Percentiles rank a stretch among this genome's conserved stretches.
Conservation (phyloP, 2,329 filamentous ascomycete species). For the Aspergillus versicolor region DNA sequence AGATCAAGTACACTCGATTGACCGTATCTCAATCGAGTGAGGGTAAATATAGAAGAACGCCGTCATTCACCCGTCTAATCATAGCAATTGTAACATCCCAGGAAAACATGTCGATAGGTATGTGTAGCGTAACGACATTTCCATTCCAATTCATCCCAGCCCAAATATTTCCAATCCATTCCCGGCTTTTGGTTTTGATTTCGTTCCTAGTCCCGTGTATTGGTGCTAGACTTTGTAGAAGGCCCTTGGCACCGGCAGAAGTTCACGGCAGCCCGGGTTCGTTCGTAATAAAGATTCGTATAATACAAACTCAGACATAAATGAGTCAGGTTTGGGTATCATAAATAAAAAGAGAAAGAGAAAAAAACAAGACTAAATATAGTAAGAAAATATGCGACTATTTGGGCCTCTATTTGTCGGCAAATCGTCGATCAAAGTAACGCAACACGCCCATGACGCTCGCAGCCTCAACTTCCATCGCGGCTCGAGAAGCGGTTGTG, state of each 20-base stretch:
- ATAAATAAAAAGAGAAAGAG: constrained; percentile 15
- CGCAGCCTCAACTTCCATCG: constrained; percentile 77
- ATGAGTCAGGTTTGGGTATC: constrained; percentile 28
- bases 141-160: background rate
- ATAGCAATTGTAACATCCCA: constrained; percentile 4
- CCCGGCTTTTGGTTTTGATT: background rate
- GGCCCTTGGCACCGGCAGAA: background rate
- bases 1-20: background rate
- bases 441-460: constrained; percentile 85
- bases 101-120: background rate
- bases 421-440: constrained; percentile 74
- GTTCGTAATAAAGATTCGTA: constrained; percentile 12
- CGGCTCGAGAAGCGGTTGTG: constrained; percentile 40
- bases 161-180: background rate
- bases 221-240: background rate
- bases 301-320: constrained; percentile 28
- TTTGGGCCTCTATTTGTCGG: constrained; percentile 33
- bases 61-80: constrained; percentile 17
- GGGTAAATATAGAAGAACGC: constrained; percentile 2
- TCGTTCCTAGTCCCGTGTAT: background rate
- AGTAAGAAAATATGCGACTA: background rate
- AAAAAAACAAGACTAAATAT: constrained; percentile 7
- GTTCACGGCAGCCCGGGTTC: background rate
- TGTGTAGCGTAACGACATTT: background rate
- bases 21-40: background rate